Evolutionary conservation across 1,284 basidiomycete species (phyloP), one percentile per base, ranked within the genome.

Genomic region (Exobasidium rhododendri): DNA sequence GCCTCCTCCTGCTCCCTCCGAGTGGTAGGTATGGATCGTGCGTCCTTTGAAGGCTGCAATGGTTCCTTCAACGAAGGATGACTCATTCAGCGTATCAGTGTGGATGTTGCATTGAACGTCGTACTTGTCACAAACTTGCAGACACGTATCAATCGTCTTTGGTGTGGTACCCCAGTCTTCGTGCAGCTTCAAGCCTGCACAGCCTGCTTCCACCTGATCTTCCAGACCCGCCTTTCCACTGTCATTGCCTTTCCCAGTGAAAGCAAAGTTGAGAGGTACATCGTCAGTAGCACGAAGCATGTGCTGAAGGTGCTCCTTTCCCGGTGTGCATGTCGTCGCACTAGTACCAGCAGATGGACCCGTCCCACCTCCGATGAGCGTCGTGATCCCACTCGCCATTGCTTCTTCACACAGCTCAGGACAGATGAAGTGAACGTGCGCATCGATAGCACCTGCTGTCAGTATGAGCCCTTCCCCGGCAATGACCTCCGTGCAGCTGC

Each of bases 151-250:
- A 72, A 98, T 97, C 0, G 86, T 86, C 14, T 87, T 87, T 0
- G 94, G 94, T 1, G 94, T 97, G 22, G 87, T 85, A 3, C 96
- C 96, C 96, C 96, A 99, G 81, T 99, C 96, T 79, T 99, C 96
- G 75, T 99, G 96, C 61, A 99, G 81, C 82, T 99, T 99, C 69
- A 98, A 81, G 0, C 94, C 94, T 26, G 86, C 87, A 0, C 92
- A 94, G 20, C 96, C 96, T 13, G 93, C 92, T 67, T 84, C 83
- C 35, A 97, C 84, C 62, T 96, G 85, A 64, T 97, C 94, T 74
- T 89, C 87, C 59, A 97, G 80, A 0, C 82, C 83, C 0, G 78
- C 83, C 14, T 84, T 81, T 0, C 88, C 91, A 0, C 90, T 86
- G 79, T 98, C 96, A 75, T 97, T 97, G 1, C 94, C 94, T 53